phyloP scores from a whole-genome alignment of 495 filamentous ascomycete species.

The Neurospora tetraspora region DNA sequence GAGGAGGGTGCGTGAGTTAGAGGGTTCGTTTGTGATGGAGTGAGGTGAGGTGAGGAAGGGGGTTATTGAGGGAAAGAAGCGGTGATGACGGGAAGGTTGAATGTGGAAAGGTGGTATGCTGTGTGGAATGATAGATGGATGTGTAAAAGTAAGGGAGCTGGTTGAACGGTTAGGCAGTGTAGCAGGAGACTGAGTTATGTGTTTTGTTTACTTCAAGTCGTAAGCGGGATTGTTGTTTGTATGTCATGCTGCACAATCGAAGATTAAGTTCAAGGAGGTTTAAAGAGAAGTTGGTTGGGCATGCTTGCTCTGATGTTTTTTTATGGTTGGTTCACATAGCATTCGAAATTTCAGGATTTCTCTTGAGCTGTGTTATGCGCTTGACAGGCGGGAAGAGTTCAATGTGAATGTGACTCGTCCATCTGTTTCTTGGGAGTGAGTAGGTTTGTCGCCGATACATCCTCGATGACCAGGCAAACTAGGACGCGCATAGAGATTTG shows the following conservation, averaged over 20 bases:
- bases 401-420: background rate
- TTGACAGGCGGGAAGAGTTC: background rate
- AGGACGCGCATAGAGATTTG: too few relatives aligned
- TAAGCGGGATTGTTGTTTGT: background rate
- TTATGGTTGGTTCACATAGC: background rate
- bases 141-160: background rate
- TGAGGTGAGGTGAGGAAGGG: too few relatives aligned
- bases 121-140: too few relatives aligned
- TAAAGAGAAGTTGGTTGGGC: background rate
- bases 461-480: too few relatives aligned
- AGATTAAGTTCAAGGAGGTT: too few relatives aligned
- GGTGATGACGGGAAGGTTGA: too few relatives aligned
- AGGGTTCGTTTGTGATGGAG: background rate
- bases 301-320: background rate
- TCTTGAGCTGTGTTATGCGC: background rate
- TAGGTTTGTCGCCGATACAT: background rate
- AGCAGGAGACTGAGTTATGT: background rate
- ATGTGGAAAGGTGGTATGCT: too few relatives aligned
- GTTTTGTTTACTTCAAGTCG: background rate
- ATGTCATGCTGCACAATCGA: background rate
- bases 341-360: background rate
- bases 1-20: constrained; percentile 16
- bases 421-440: background rate
- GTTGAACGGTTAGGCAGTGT: background rate
- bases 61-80: too few relatives aligned